phyloP scores from a whole-genome alignment of 805 yeast genomes.

The Millerozyma acaciae region DNA sequence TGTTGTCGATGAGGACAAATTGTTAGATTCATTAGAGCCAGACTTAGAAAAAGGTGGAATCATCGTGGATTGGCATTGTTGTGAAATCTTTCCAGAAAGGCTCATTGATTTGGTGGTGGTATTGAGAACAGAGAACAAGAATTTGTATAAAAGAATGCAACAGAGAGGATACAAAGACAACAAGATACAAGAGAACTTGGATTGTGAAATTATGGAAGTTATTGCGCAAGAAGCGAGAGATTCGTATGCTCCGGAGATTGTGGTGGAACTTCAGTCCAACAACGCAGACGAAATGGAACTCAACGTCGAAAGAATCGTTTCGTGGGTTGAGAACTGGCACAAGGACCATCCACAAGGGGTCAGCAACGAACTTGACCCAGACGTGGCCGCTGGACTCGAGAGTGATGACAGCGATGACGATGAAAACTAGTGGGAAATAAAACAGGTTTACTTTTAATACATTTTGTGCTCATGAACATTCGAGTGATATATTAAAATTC shows the following conservation, averaged over 20 bases:
- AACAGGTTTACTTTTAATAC: too few species aligned
- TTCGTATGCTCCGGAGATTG: constrained; percentile 72
- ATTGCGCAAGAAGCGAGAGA: constrained; percentile 83
- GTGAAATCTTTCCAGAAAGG: constrained; percentile 91
- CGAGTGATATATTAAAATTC: too few species aligned
- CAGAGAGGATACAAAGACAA: constrained; percentile 74
- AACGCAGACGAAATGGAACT: constrained; percentile 70
- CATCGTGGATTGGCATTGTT: constrained; percentile 96
- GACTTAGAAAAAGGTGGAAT: constrained; percentile 79
- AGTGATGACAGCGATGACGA: constrained; percentile 11
- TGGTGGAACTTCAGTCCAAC: constrained; percentile 76
- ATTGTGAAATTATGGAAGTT: constrained; percentile 96
- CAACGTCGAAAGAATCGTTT: constrained; percentile 71
- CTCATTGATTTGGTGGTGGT: constrained; percentile 91
- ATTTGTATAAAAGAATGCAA: constrained; percentile 69
- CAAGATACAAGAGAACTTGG: constrained; percentile 87
- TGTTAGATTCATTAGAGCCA: constrained; percentile 77
- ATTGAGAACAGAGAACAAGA: constrained; percentile 68
- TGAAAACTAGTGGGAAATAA: constrained; percentile 7
- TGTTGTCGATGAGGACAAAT: constrained; percentile 89
- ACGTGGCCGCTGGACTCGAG: constrained; percentile 7
- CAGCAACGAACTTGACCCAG: constrained; percentile 24
- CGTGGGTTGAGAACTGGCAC: constrained; percentile 78
- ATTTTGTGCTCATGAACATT: too few species aligned
- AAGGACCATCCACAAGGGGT: constrained; percentile 43